Conservation (phyloP, 305 asterid species). For the Nicotiana rustica region DNA sequence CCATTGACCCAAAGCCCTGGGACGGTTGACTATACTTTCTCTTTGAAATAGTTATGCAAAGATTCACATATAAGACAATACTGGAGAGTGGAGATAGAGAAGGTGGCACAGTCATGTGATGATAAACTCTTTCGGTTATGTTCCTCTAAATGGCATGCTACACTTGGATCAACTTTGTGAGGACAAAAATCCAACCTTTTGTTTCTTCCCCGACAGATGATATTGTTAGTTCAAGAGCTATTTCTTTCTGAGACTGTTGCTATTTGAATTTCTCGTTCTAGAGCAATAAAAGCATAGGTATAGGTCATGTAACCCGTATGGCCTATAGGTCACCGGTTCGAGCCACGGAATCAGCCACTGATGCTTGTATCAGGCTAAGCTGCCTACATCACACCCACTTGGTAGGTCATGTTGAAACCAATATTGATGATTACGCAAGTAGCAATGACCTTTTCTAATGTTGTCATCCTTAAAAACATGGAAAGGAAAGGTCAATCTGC, state of each 20-base stretch:
- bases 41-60: not conserved
- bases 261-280: not conserved
- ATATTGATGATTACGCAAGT: slow-evolving; percentile 9
- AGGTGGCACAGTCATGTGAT: not conserved
- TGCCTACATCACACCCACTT: too few relatives aligned
- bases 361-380: too few relatives aligned
- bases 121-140: not conserved
- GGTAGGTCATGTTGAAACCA: not conserved
- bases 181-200: not conserved
- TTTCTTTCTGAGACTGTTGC: not conserved
- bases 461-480: slow-evolving; percentile 3
- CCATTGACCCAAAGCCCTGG: not conserved
- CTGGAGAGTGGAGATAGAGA: not conserved
- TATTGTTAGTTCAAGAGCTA: slow-evolving; percentile 2
- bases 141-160: not conserved
- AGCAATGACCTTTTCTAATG: not conserved
- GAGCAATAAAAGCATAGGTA: not conserved
- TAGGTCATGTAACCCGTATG: not conserved
- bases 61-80: not conserved
- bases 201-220: not conserved
- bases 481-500: not conserved
- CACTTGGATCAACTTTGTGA: slow-evolving; percentile 14
- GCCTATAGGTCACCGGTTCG: too few relatives aligned
- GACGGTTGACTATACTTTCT: not conserved
- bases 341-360: too few relatives aligned